Conservation (phyloP, 2,329 filamentous ascomycete species). For the Teratosphaeria zuluensis region DNA sequence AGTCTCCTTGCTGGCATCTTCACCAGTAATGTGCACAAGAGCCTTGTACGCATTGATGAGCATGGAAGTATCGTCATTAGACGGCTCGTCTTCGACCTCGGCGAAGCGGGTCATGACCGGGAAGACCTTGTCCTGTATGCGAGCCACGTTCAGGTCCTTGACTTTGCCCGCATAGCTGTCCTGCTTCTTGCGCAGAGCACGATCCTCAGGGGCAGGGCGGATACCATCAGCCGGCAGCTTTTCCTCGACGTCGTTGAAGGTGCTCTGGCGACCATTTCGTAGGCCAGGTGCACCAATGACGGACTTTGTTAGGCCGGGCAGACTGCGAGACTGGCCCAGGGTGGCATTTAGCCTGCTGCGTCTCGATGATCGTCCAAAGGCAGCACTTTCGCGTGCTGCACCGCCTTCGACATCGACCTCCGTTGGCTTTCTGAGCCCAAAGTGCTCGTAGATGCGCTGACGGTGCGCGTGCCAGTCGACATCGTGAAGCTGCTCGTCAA, state of each 20-base stretch:
- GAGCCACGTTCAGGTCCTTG: constrained; percentile 64
- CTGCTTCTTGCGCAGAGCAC: constrained; percentile 76
- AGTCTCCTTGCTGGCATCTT: constrained; percentile 53
- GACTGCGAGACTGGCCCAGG: constrained; percentile 43
- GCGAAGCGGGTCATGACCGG: constrained; percentile 69
- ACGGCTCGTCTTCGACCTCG: constrained; percentile 59
- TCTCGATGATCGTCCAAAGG: constrained; percentile 44
- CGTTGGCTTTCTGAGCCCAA: constrained; percentile 57
- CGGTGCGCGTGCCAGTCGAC: constrained; percentile 95
- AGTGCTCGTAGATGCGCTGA: constrained; percentile 89
- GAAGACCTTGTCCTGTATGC: constrained; percentile 57
- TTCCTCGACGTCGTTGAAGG: constrained; percentile 35
- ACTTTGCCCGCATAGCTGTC: constrained; percentile 70
- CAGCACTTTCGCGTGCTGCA: constrained; percentile 24
- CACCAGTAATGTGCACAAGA: constrained; percentile 67
- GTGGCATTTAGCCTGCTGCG: constrained; percentile 34
- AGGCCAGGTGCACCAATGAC: constrained; percentile 73
- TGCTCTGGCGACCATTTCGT: constrained; percentile 27
- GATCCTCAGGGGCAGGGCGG: constrained; percentile 55
- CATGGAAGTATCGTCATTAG: constrained; percentile 51
- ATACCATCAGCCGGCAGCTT: constrained; percentile 38
- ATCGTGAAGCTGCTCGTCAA: constrained; percentile 79
- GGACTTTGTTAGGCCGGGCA: constrained; percentile 67
- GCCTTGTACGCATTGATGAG: constrained; percentile 76
- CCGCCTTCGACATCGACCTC: constrained; percentile 24